Percentiles rank a stretch among this genome's conserved stretches.
Conservation (phyloP, 148 eudicot species). For the Persicaria tinctoria region DNA sequence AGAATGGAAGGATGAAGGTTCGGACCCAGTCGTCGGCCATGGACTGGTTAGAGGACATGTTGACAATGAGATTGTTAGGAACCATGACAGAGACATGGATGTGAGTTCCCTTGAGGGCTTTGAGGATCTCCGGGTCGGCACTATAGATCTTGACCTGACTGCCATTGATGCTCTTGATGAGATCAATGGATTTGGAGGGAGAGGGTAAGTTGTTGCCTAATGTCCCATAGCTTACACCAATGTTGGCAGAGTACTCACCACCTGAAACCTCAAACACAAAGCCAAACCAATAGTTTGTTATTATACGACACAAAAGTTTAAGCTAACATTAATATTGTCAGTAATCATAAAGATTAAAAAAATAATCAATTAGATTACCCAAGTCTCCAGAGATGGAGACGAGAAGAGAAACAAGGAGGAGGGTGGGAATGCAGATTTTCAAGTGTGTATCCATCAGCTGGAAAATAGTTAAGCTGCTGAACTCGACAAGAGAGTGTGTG, state of each 20-base stretch:
- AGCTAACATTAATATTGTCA: too few relatives aligned
- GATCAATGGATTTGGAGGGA: constrained; percentile 44
- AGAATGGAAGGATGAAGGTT: constrained; percentile 47
- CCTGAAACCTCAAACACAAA: background rate
- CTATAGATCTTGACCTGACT: constrained; percentile 66
- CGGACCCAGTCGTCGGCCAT: constrained; percentile 63
- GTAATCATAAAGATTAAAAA: background rate
- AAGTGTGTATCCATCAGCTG: background rate
- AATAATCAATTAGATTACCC: background rate
- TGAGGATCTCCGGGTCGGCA: constrained; percentile 48
- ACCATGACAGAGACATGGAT: constrained; percentile 76
- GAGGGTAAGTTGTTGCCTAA: constrained; percentile 54
- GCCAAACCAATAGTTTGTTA: background rate
- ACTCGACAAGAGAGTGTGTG: background rate
- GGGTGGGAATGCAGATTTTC: background rate
- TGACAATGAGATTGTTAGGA: constrained; percentile 60
- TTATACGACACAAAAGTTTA: too few relatives aligned
- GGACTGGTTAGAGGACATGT: constrained; percentile 58
- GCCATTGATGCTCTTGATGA: constrained; percentile 57
- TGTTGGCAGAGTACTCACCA: constrained; percentile 20
- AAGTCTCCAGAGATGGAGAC: background rate
- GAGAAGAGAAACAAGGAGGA: constrained; percentile 4
- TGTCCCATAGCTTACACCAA: constrained; percentile 33
- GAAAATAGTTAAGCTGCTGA: too few relatives aligned
- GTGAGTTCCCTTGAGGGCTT: constrained; percentile 44